Conservation (phyloP, 2,329 filamentous ascomycete species). For the Ceratocystis cubensis region DNA sequence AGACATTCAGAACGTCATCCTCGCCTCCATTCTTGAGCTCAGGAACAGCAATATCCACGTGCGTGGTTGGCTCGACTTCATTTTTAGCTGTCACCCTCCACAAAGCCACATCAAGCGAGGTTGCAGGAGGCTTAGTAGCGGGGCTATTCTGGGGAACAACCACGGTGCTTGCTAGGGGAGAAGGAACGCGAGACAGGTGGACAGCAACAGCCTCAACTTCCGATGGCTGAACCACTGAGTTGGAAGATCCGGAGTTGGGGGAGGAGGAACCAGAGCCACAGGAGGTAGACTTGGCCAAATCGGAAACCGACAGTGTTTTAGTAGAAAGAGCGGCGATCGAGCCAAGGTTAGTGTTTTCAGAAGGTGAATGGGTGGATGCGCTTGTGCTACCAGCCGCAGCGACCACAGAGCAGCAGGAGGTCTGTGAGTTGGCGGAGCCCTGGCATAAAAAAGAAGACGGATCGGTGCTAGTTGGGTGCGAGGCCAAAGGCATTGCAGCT, state of each 20-base stretch:
- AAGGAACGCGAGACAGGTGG: slow-evolving; percentile 3
- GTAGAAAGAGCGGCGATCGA: neutral
- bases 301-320: neutral
- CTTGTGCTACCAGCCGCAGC: neutral
- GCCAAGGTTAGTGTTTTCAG: neutral
- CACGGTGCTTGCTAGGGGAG: slow-evolving; percentile 3
- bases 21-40: neutral
- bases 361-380: neutral
- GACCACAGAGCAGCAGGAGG: neutral
- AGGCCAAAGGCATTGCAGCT: neutral
- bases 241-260: neutral
- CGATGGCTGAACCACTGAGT: neutral
- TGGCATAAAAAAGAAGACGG: slow-evolving; percentile 5
- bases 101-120: slow-evolving; percentile 3
- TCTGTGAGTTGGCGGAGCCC: neutral
- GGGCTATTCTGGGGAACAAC: neutral
- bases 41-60: slow-evolving; percentile 19
- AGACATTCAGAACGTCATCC: slow-evolving; percentile 16
- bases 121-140: neutral
- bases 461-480: neutral
- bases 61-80: neutral
- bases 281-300: neutral
- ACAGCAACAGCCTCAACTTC: slow-evolving; percentile 14
- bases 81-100: slow-evolving; percentile 13
- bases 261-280: neutral